Conservation (phyloP, 1,284 basidiomycete genomes). For the Pseudozyma sp. region DNA sequence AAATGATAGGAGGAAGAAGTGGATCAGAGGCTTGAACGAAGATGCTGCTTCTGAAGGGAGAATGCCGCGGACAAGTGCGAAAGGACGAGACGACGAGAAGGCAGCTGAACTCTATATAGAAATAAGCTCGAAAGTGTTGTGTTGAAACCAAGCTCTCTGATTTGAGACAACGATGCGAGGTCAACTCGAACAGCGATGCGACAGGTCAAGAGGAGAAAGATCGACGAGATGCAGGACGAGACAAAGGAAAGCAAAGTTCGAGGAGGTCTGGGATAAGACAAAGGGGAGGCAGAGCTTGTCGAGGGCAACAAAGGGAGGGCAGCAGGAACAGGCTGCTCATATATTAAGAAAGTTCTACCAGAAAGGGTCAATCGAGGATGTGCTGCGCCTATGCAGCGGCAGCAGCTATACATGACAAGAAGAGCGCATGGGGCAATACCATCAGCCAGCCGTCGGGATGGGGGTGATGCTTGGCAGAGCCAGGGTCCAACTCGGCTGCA, state of each 20-base stretch:
- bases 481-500: slow-evolving; percentile 1
- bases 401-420: neutral
- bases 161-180: slow-evolving; percentile 14
- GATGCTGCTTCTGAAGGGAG: neutral
- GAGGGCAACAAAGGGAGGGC: neutral
- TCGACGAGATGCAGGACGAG: slow-evolving; percentile 3
- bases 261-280: neutral
- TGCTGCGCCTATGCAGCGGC: too few species aligned
- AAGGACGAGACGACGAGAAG: slow-evolving; percentile 9
- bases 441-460: neutral
- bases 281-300: neutral
- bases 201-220: neutral
- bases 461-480: neutral
- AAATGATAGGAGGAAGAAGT: neutral
- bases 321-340: neutral
- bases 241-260: neutral
- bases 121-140: slow-evolving; percentile 1
- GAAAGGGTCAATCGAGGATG: too few species aligned
- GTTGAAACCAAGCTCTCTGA: neutral
- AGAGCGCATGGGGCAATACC: slow-evolving; percentile 1
- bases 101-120: slow-evolving; percentile 13
- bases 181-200: slow-evolving; percentile 15
- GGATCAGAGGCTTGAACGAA: slow-evolving; percentile 14
- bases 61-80: slow-evolving; percentile 1
- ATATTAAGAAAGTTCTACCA: neutral